A percentile compares a stretch with the other conserved stretches of the same genome.
Conservation (phyloP, 1,284 basidiomycete genomes). For the Cutaneotrichosporon cavernicola region DNA sequence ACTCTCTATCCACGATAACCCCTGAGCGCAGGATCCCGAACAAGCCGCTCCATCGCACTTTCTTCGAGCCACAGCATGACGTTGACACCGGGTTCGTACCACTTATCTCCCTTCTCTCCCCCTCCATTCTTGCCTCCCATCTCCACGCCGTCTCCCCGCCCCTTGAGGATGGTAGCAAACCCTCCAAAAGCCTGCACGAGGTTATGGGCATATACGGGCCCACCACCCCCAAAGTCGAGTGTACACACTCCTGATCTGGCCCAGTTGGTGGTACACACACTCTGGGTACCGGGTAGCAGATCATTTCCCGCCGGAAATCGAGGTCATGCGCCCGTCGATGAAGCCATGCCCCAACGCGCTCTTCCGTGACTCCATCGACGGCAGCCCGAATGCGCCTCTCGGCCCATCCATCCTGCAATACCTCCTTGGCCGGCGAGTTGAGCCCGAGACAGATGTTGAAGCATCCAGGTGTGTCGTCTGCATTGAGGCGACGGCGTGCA, state of each 20-base stretch:
- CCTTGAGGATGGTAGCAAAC: constrained; percentile 12
- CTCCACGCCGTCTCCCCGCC: background rate
- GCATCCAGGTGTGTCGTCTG: constrained; percentile 22
- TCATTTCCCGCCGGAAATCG: constrained; percentile 48
- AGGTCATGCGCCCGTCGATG: constrained; percentile 54
- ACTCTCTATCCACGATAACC: constrained; percentile 11
- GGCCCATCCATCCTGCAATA: constrained; percentile 28
- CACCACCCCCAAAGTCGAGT: constrained; percentile 51
- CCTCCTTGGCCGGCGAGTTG: constrained; percentile 38
- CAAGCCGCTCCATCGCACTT: constrained; percentile 14
- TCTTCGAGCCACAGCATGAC: constrained; percentile 20
- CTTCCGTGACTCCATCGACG: constrained; percentile 37
- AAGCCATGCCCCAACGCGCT: constrained; percentile 47
- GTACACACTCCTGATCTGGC: constrained; percentile 51
- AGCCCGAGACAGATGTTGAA: constrained; percentile 52
- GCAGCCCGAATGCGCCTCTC: constrained; percentile 42
- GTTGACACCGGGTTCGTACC: constrained; percentile 20
- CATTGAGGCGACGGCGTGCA: constrained; percentile 47
- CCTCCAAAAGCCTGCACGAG: constrained; percentile 17
- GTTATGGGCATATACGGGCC: constrained; percentile 41
- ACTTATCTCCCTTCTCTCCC: constrained; percentile 5
- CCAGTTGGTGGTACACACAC: constrained; percentile 55
- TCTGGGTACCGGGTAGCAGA: constrained; percentile 54
- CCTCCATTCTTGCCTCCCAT: background rate
- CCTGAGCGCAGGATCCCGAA: constrained; percentile 14